Evolutionary conservation across 2,329 filamentous ascomycete genomes (phyloP).

Genomic region (Xylaria multiplex): DNA sequence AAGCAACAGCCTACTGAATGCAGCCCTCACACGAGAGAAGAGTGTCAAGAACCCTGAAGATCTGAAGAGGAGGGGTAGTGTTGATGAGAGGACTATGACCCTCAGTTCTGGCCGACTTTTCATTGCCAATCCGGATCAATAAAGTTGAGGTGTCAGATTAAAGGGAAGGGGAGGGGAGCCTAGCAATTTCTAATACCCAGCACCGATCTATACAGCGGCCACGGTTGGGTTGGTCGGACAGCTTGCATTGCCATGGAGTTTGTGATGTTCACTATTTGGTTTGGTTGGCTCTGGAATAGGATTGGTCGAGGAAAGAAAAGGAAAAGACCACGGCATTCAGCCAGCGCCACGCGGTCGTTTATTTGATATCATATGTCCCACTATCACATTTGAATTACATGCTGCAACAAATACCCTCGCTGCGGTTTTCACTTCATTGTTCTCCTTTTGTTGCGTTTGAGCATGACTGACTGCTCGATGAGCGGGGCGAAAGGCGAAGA

Average conservation of each 20-base stretch:
- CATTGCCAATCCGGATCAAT: conserved; percentile 83
- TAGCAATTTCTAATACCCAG: conserved; percentile 24
- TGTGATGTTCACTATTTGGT: conserved; percentile 31
- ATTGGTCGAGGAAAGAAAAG: conserved; percentile 39
- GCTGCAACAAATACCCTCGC: conserved; percentile 48
- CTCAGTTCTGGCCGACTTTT: conserved; percentile 79
- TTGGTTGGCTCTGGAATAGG: conserved; percentile 33
- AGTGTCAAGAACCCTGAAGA: conserved; percentile 76
- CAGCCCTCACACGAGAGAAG: conserved; percentile 70
- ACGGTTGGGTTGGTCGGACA: conserved; percentile 30
- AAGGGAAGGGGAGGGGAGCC: not conserved
- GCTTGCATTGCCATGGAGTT: conserved; percentile 47
- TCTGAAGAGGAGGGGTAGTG: conserved; percentile 78
- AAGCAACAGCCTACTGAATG: conserved; percentile 67
- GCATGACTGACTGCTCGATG: conserved; percentile 8
- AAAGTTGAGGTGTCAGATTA: conserved; percentile 5
- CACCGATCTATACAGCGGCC: conserved; percentile 31
- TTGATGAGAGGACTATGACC: conserved; percentile 83
- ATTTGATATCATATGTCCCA: conserved; percentile 36
- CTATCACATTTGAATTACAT: conserved; percentile 30
- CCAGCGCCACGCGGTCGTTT: conserved; percentile 44
- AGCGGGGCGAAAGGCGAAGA: conserved; percentile 4
- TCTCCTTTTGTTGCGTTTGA: conserved; percentile 22
- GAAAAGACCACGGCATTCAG: conserved; percentile 35
- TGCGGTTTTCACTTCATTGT: conserved; percentile 40